Evolutionary conservation across 306 rosid species (phyloP), one percentile per base, ranked within the genome.

Genomic region (Chamaecrista fasciculata): DNA sequence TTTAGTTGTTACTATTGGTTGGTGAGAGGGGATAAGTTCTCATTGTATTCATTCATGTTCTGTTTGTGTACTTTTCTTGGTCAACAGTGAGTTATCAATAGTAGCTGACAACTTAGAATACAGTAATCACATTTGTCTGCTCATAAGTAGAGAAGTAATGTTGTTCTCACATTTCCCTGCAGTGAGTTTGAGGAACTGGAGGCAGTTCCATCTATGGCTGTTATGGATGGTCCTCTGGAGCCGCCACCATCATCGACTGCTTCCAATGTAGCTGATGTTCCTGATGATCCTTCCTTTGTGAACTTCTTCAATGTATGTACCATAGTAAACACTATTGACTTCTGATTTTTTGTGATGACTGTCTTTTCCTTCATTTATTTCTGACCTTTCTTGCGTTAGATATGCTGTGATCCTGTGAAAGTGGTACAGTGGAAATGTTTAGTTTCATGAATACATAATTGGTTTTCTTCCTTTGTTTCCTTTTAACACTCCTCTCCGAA

Each of bases 181-280:
- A 85, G 89, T 19, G 89, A 85, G 78, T 85, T 85, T 73, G 89
- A 85, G 80, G 89, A 85, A 67, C 77, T 85, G 34, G 89, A 85
- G 75, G 89, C 89, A 53, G 89, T 85, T 11, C 89, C 89, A 61
- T 79, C 86, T 31, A 55, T 85, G 86, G 89, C 89, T 79, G 82
- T 85, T 51, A 85, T 85, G 72, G 89, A 85, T 61, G 89, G 89
- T 76, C 89, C 89, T 53, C 84, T 85, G 24, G 89, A 85, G 46
- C 89, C 89, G 46, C 89, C 89, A 7, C 42, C 89, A 44, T 58
- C 88, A 28, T 84, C 84, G 12, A 61, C 76, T 76, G 44, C 72
- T 63, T 79, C 86, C 78, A 79, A 81, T 79, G 72, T 29, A 51
- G 77, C 78, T 66, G 89, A 85, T 76, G 82, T 66, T 73, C 74